phyloP scores from a whole-genome alignment of 208 protist genomes.

The Leishmania arabica region DNA sequence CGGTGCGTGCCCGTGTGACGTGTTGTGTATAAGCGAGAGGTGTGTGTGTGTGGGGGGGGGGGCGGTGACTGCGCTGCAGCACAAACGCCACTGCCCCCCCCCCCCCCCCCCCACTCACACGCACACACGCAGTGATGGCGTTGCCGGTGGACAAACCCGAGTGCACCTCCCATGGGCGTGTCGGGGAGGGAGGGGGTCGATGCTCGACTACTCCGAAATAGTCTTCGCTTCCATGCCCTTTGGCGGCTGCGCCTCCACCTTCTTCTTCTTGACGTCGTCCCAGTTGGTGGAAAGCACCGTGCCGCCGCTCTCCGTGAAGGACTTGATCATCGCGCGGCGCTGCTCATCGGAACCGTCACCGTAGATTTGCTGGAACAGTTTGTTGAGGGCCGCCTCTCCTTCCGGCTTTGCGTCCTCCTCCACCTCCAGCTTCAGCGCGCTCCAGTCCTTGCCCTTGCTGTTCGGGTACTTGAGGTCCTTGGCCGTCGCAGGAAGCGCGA shows the following conservation, averaged over 20 bases:
- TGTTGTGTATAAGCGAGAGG: background rate
- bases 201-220: slow-evolving; percentile 31
- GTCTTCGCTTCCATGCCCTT: slow-evolving; percentile 90
- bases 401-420: slow-evolving; percentile 89
- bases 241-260: slow-evolving; percentile 85
- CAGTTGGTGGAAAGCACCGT: slow-evolving; percentile 97
- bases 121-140: background rate
- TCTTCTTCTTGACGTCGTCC: slow-evolving; percentile 90
- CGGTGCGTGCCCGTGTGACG: background rate
- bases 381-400: slow-evolving; percentile 90
- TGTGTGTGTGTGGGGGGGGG: background rate
- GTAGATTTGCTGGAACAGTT: slow-evolving; percentile 95
- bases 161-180: background rate
- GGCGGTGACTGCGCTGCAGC: background rate
- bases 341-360: slow-evolving; percentile 89
- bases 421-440: slow-evolving; percentile 67
- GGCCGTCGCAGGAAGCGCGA: slow-evolving; percentile 27
- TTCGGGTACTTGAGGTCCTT: slow-evolving; percentile 80
- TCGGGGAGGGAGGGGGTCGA: background rate
- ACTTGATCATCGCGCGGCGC: slow-evolving; percentile 95
- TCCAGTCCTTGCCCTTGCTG: slow-evolving; percentile 88
- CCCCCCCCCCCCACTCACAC: background rate
- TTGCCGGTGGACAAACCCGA: background rate
- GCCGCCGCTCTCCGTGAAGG: slow-evolving; percentile 94
- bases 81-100: background rate